A percentile compares a stretch with the other conserved stretches of the same genome.
These are phyloP conservation scores for Kickxella alabastrina DNA, from an alignment of 192 early-diverging fungal genomes.

Conservation along the genomic window DNA sequence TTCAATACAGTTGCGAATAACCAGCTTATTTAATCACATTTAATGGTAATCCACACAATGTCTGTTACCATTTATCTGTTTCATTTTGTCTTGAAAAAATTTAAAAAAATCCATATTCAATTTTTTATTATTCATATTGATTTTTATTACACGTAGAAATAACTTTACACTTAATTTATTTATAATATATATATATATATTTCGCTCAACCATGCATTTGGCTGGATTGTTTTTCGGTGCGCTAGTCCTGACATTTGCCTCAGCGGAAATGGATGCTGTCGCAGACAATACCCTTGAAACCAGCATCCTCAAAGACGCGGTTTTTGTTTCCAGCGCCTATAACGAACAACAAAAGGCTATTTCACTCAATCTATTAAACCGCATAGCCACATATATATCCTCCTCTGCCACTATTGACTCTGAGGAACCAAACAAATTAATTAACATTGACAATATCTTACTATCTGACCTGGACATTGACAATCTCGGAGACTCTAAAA, in stretches of 20 bases:
- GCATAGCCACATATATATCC: slow-evolving; percentile 9
- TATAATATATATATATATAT: not conserved
- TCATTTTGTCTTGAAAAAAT: no score
- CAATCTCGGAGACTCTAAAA: slow-evolving; percentile 7
- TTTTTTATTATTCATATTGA: not conserved
- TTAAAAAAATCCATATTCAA: not conserved
- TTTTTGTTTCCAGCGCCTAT: not conserved
- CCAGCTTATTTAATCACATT: no score
- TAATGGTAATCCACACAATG: no score
- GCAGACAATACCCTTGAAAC: not conserved
- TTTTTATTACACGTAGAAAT: not conserved
- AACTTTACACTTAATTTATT: not conserved
- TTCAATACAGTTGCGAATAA: no score
- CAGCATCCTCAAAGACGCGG: no score
- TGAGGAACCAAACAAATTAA: not conserved
- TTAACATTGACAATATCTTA: slow-evolving; percentile 7
- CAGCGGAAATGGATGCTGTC: not conserved
- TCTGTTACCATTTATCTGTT: no score
- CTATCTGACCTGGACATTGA: slow-evolving; percentile 18
- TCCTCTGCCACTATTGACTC: not conserved
- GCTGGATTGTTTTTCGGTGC: not conserved
- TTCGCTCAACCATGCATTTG: not conserved
- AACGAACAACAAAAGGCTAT: not conserved
- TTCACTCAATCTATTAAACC: slow-evolving; percentile 10
- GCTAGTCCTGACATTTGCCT: not conserved